Base-by-base conservation (phyloP, 345 rosid genomes). In the Sisymbrium altissimum region DNA sequence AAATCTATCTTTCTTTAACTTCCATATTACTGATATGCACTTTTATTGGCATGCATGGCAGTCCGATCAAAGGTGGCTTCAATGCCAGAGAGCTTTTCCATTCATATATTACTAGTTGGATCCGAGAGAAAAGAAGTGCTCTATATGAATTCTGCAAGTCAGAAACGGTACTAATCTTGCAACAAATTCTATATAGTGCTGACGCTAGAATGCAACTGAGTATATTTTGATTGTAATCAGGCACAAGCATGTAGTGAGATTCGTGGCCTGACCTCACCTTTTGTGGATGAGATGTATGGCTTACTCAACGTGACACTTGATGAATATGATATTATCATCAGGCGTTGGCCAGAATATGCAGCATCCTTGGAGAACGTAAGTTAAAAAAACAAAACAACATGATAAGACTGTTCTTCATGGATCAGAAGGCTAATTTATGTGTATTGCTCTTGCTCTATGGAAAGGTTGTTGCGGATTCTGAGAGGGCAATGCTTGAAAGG, bases 301-400 rank as follows among this genome's bases (percentile, higher is more conserved):
- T 87, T 83, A 69, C 82, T 93, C 64, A 82, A 83, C 66, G 85
- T 70, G 70, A 85, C 86, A 70, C 66, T 88, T 79, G 86, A 83
- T 30, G 88, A 81, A 44, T 90, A 86, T 77, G 90, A 87, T 75
- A 78, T 87, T 74, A 88, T 93, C 73, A 87, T 87, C 50, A 76
- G 79, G 74, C 84, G 85, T 71, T 89, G 97, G 98, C 98, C 98
- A 54, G 92, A 90, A 65, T 74, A 85, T 74, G 85, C 86, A 15
- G 41, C 74, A 64, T 62, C 83, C 70, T 83, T 93, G 70, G 98
- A 90, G 78, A 85, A 84, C 75, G 98, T 90, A 82, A 23, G 86
- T 76, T 7, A 19, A 6, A 19, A 8, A 52, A 14, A 13, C 15
- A n/a, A 25, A 9, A n/a, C 32, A 50, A 64, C 69, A 50, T 38